phyloP scores from a whole-genome alignment of 805 yeast species.

The Candida dajiaensis region DNA sequence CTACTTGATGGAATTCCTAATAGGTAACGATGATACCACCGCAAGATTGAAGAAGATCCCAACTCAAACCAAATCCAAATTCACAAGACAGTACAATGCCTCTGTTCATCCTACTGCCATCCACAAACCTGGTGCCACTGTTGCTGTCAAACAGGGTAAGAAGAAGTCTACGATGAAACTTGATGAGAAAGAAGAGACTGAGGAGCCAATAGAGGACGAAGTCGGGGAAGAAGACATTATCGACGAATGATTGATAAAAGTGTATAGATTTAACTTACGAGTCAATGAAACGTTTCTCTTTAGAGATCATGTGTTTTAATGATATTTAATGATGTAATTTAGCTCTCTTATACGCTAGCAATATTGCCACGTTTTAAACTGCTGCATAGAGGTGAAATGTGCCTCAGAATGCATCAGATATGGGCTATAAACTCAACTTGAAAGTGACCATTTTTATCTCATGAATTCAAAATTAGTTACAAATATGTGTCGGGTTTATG shows the following conservation, averaged over 20 bases:
- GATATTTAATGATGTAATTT: too few relatives aligned
- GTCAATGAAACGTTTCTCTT: background rate
- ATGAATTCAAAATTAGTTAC: too few relatives aligned
- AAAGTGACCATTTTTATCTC: too few relatives aligned
- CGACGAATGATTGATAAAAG: background rate
- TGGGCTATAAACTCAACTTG: too few relatives aligned
- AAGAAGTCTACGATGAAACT: background rate
- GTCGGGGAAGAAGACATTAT: background rate
- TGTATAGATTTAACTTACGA: background rate
- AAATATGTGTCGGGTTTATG: too few relatives aligned
- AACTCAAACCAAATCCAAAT: conserved; percentile 74
- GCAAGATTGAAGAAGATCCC: conserved; percentile 54
- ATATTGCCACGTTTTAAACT: too few relatives aligned
- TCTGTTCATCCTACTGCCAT: conserved; percentile 80
- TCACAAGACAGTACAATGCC: conserved; percentile 80
- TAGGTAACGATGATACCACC: conserved; percentile 52
- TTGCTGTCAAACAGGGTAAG: conserved; percentile 19
- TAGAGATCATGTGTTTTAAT: too few relatives aligned
- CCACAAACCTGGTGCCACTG: conserved; percentile 63
- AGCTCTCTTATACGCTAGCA: too few relatives aligned
- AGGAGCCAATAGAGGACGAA: background rate
- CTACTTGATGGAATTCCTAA: conserved; percentile 71
- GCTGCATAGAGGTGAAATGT: too few relatives aligned
- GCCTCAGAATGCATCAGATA: too few relatives aligned
- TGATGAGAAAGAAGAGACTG: background rate